These are phyloP conservation scores for Penicillium capsulatum DNA, from an alignment of 2,329 filamentous ascomycete genomes.

Conservation along the genomic window DNA sequence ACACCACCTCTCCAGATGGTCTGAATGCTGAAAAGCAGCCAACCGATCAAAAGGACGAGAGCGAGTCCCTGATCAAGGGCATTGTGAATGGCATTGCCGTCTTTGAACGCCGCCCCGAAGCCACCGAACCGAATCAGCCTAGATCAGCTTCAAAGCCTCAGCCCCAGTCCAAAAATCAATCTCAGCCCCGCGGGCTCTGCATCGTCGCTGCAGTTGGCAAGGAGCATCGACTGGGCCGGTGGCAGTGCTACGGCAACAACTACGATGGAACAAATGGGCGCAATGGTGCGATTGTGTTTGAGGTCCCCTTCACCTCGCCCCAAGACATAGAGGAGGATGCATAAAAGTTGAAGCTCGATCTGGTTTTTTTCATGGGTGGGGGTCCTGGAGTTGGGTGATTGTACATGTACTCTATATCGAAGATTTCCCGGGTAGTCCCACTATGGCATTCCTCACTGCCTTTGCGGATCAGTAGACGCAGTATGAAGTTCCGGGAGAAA, in stretches of 20 bases:
- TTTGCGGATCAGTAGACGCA: no score
- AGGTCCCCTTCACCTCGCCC: conserved; percentile 55
- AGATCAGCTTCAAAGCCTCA: conserved; percentile 19
- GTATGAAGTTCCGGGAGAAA: no score
- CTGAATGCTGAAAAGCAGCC: conserved; percentile 21
- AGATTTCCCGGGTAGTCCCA: no score
- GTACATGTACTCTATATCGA: conserved; percentile 14
- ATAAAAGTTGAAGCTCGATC: conserved; percentile 16
- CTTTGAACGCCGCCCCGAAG: conserved; percentile 66
- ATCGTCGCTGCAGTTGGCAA: conserved; percentile 82
- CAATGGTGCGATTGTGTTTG: conserved; percentile 85
- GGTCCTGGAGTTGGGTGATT: conserved; percentile 21
- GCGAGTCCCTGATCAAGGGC: conserved; percentile 56
- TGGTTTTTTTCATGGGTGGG: conserved; percentile 10
- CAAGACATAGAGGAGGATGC: conserved; percentile 16
- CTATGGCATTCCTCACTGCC: no score
- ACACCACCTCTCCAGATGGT: conserved; percentile 25
- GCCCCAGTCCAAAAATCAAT: conserved; percentile 47
- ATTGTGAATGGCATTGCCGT: conserved; percentile 85
- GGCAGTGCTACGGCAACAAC: conserved; percentile 54
- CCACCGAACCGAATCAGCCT: conserved; percentile 21
- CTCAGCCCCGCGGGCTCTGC: conserved; percentile 59
- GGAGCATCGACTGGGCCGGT: conserved; percentile 79
- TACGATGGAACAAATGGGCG: conserved; percentile 50
- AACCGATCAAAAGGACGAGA: conserved; percentile 19